Percentiles rank a stretch among this genome's conserved stretches.
phyloP scores from a whole-genome alignment of 176 grass and related monocot species.

The Urochloa ruziziensis region DNA sequence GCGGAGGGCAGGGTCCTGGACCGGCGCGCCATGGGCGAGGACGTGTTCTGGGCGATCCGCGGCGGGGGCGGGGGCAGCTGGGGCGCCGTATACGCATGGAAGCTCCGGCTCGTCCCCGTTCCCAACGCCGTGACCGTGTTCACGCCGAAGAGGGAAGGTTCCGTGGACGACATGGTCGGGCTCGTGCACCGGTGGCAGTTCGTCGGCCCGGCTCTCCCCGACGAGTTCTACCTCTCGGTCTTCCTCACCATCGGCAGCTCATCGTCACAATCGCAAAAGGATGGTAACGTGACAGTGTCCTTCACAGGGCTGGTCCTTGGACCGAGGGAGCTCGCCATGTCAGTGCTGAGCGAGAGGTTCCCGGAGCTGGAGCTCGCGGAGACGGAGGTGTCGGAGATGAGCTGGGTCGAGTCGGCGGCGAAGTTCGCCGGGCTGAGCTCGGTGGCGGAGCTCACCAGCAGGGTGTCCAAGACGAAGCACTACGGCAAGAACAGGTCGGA shows the following conservation, averaged over 20 bases:
- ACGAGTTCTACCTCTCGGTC: conserved; percentile 53
- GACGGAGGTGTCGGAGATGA: conserved; percentile 37
- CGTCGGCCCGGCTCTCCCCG: conserved; percentile 25
- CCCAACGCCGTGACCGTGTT: conserved; percentile 33
- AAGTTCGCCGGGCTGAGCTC: conserved; percentile 27
- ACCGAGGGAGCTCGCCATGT: conserved; percentile 6
- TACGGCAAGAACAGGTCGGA: conserved; percentile 51
- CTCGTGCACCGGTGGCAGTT: conserved; percentile 46
- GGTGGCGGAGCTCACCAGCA: conserved; percentile 27
- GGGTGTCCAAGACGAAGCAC: not conserved
- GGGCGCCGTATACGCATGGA: conserved; percentile 60
- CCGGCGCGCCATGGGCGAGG: conserved; percentile 43
- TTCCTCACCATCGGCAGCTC: conserved; percentile 4
- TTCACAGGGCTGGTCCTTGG: conserved; percentile 42
- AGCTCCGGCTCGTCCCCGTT: conserved; percentile 36
- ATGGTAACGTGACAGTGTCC: not conserved
- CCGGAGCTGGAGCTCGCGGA: conserved; percentile 33
- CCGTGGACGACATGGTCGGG: not conserved
- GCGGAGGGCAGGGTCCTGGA: conserved; percentile 29
- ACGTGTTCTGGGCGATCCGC: conserved; percentile 61
- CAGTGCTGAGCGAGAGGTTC: conserved; percentile 17
- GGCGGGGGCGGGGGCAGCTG: conserved; percentile 55
- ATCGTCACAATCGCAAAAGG: not conserved
- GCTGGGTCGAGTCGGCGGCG: conserved; percentile 49
- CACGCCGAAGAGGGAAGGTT: not conserved